Conservation (phyloP, 1,284 basidiomycete genomes). For the Leccinum griseonigrum region DNA sequence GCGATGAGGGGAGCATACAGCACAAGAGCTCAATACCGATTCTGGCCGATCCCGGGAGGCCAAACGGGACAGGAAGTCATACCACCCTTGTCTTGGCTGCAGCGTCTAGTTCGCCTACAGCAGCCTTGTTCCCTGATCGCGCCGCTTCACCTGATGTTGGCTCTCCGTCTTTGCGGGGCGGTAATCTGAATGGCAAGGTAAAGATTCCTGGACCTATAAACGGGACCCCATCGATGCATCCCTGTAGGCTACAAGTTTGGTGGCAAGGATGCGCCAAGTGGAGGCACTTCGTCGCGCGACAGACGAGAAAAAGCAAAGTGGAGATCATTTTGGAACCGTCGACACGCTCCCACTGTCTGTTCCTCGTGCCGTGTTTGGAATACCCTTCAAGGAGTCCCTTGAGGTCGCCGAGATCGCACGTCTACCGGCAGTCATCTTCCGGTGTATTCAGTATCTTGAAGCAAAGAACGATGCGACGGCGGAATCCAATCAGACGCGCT, state of each 20-base stretch:
- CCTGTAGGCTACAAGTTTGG: constrained; percentile 90
- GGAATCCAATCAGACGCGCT: constrained; percentile 48
- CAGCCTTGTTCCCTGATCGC: constrained; percentile 45
- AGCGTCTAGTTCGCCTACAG: constrained; percentile 45
- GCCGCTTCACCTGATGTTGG: constrained; percentile 59
- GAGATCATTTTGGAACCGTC: constrained; percentile 78
- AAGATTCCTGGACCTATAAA: constrained; percentile 91
- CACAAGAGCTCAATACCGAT: constrained; percentile 49
- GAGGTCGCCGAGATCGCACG: constrained; percentile 86
- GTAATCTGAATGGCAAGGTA: constrained; percentile 51
- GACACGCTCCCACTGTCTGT: constrained; percentile 43
- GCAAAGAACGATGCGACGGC: constrained; percentile 61
- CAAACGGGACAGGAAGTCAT: constrained; percentile 52
- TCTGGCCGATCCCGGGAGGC: constrained; percentile 47
- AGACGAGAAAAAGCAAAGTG: constrained; percentile 88
- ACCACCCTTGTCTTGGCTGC: constrained; percentile 50
- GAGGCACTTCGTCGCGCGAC: constrained; percentile 48
- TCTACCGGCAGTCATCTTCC: constrained; percentile 92
- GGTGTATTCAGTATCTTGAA: constrained; percentile 90
- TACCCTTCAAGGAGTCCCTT: constrained; percentile 85
- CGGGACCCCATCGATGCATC: constrained; percentile 63
- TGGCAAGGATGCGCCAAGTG: constrained; percentile 56
- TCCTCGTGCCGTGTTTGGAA: constrained; percentile 84
- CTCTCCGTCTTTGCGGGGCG: constrained; percentile 29
- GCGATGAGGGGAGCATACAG: constrained; percentile 32